Base-by-base conservation (phyloP, 352 stramenopile genomes). In the Pythium volutum region DNA sequence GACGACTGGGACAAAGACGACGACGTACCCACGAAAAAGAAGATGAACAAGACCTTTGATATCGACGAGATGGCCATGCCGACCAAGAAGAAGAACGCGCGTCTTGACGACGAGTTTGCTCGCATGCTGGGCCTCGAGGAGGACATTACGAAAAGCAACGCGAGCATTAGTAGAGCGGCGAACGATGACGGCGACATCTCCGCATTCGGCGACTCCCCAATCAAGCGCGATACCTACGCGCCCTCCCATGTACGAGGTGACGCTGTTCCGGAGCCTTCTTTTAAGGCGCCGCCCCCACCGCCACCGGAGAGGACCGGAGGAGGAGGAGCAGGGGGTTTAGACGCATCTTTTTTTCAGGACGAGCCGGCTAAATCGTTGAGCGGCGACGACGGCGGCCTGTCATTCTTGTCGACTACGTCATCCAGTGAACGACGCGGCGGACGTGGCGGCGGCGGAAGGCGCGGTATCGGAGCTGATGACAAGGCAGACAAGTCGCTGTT, bases 111-210 rank as follows among this genome's bases (percentile, higher is more conserved):
- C 48, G 81, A 90, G 52, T 90, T 90, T 52, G 70, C 75, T 8
- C 76, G 84, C 29, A 88, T 90, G 77, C 53, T 90, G 3, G 77
- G 77, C 0, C 61, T 89, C 0, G 77, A 84, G n/a, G 67, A 81
- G 39, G 59, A 82, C 5, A 62, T 70, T 26, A 54, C 33, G 2
- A 54, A 47, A 42, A 20, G 22, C 16, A 38, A 33, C 27, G 59
- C 20, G 27, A 46, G 31, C n/a, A 10, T 42, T 42, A 53, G 49
- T 36, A 29, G 10, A 15, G 47, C 51, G 29, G 25, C 23, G 22
- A 33, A 49, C 23, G 38, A 57, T 14, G 38, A 48, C 18, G 38
- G 29, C 11, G 59, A 51, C 4, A 18, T 50, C 10, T 36, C 45
- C 3, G 56, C 36, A 4, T 55, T 42, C 10, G 33, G 23, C 11